Conservation (phyloP, 805 yeast species). For the Lipomyces yamanashiensis region DNA sequence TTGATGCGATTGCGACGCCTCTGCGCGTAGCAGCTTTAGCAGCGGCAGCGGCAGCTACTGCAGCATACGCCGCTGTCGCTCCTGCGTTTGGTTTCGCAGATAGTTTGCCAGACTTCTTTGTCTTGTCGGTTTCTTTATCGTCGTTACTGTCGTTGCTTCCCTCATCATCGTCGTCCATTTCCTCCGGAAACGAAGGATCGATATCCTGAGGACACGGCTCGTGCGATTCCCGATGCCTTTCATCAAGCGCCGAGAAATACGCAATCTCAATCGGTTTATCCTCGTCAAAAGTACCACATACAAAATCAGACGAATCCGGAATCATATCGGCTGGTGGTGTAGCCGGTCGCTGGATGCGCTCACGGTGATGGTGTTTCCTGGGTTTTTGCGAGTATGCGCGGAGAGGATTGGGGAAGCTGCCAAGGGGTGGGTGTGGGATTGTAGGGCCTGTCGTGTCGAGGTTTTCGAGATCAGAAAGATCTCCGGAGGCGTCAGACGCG, state of each 20-base stretch:
- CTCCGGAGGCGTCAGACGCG: constrained; percentile 32
- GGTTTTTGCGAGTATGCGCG: neutral
- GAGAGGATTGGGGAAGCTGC: constrained; percentile 10
- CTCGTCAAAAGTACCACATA: constrained; percentile 40
- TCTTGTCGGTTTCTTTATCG: neutral
- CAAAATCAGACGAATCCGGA: constrained; percentile 41
- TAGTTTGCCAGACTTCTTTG: neutral
- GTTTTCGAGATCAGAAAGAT: constrained; percentile 18
- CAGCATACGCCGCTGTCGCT: neutral
- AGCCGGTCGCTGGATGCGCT: constrained; percentile 33
- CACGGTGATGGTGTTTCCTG: constrained; percentile 4
- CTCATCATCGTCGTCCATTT: constrained; percentile 27
- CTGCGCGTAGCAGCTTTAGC: constrained; percentile 1
- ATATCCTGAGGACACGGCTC: constrained; percentile 39
- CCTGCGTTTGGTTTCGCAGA: constrained; percentile 2
- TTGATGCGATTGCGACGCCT: neutral
- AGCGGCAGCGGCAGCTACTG: constrained; percentile 15
- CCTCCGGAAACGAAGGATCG: constrained; percentile 41
- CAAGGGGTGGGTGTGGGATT: constrained; percentile 3
- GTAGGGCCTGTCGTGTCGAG: neutral
- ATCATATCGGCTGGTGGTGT: constrained; percentile 36
- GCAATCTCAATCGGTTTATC: constrained; percentile 39
- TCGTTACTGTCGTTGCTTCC: neutral
- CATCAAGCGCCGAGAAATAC: constrained; percentile 35
- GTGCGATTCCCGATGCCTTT: constrained; percentile 19